Evolutionary conservation across 2,329 filamentous ascomycete species (phyloP).

Genomic region (Fusarium haematococcum): DNA sequence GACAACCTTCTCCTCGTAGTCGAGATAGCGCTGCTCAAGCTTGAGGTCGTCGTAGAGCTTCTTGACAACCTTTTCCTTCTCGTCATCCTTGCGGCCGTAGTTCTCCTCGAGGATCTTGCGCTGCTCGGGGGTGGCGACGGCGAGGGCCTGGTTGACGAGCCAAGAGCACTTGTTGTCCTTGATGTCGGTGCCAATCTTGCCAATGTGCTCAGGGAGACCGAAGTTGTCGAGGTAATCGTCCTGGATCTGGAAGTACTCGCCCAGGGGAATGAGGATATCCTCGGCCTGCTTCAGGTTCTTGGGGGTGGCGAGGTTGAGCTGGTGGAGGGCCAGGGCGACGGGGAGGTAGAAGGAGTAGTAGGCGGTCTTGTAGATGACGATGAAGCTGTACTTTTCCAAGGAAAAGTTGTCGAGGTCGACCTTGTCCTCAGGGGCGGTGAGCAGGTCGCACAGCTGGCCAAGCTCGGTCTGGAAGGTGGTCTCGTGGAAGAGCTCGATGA

Average conservation of each 20-base stretch:
- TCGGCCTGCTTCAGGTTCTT: slow-evolving; percentile 91
- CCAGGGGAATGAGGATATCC: slow-evolving; percentile 94
- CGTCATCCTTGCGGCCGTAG: slow-evolving; percentile 91
- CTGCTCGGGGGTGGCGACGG: slow-evolving; percentile 84
- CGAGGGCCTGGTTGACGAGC: slow-evolving; percentile 94
- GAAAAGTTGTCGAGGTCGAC: slow-evolving; percentile 96
- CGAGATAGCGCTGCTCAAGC: slow-evolving; percentile 84
- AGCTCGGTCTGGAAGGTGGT: slow-evolving; percentile 93
- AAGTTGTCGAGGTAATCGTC: slow-evolving; percentile 99
- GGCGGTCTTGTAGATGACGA: slow-evolving; percentile 99
- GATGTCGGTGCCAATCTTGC: slow-evolving; percentile 99
- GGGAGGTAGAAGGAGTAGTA: slow-evolving; percentile 99
- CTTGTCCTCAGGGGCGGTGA: slow-evolving; percentile 94
- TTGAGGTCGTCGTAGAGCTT: slow-evolving; percentile 87
- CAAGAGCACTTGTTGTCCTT: slow-evolving; percentile 99
- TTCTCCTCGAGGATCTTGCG: slow-evolving; percentile 88
- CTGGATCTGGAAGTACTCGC: slow-evolving; percentile 99
- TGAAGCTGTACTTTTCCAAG: slow-evolving; percentile 95
- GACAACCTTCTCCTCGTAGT: slow-evolving; percentile 90
- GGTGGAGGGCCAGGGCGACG: slow-evolving; percentile 88
- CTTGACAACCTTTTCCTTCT: slow-evolving; percentile 88
- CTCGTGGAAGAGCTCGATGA: slow-evolving; percentile 97
- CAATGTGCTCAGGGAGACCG: slow-evolving; percentile 89
- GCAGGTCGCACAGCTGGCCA: slow-evolving; percentile 92
- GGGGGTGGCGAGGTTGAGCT: slow-evolving; percentile 84